Evolutionary conservation across 163 green algal genomes (phyloP).

Genomic region (Chlorella variabilis): DNA sequence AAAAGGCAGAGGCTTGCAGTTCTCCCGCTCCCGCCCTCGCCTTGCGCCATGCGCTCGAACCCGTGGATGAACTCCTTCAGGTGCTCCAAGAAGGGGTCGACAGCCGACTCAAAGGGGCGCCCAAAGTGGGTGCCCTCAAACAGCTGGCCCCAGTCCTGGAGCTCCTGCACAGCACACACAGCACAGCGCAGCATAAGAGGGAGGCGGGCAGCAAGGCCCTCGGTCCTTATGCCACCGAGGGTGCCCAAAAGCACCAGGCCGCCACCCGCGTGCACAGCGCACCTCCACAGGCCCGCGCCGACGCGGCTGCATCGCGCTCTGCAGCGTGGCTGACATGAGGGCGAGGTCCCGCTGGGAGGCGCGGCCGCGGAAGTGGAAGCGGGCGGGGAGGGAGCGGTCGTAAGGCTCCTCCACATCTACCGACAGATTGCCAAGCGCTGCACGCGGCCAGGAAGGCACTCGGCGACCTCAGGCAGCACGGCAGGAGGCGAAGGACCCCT

Average conservation of each 20-base stretch:
- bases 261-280: not conserved
- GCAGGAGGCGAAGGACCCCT: too few species aligned
- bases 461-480: too few species aligned
- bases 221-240: too few species aligned
- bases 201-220: too few species aligned
- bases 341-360: not conserved
- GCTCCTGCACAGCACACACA: not conserved
- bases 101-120: not conserved
- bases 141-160: not conserved
- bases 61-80: constrained; percentile 31
- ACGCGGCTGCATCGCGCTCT: constrained; percentile 25
- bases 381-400: not conserved
- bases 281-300: constrained; percentile 5
- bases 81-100: constrained; percentile 35
- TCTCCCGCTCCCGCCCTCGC: not conserved
- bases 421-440: constrained; percentile 10
- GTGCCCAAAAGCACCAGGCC: not conserved
- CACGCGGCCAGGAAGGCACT: too few species aligned
- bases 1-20: too few species aligned
- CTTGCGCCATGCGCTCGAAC: constrained; percentile 40
- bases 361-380: constrained; percentile 1
- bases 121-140: constrained; percentile 33
- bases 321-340: constrained; percentile 15
- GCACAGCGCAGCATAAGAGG: not conserved
- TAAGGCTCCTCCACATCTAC: constrained; percentile 17